phyloP scores from a whole-genome alignment of 2,329 filamentous ascomycete genomes.

The Clathrospora elynae region DNA sequence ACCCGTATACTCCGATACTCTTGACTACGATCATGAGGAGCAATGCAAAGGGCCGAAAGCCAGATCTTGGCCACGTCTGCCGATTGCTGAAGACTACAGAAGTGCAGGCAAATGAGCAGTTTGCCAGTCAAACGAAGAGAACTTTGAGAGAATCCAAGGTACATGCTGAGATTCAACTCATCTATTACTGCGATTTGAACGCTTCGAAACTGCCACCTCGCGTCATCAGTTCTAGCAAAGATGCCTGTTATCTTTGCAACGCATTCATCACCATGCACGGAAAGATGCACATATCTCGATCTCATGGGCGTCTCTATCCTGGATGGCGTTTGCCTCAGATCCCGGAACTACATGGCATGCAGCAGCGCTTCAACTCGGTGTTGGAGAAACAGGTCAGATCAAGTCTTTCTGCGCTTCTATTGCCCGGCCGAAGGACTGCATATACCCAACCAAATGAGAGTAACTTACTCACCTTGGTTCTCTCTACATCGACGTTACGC shows the following conservation, averaged over 20 bases:
- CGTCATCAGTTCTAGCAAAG: slow-evolving; percentile 57
- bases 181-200: slow-evolving; percentile 48
- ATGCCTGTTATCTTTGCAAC: slow-evolving; percentile 59
- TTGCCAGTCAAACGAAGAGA: slow-evolving; percentile 12
- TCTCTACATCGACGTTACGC: too few relatives aligned
- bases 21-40: slow-evolving; percentile 11
- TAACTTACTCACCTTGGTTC: too few relatives aligned
- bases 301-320: slow-evolving; percentile 54
- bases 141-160: slow-evolving; percentile 32
- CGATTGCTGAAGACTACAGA: slow-evolving; percentile 9
- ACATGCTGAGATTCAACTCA: slow-evolving; percentile 59
- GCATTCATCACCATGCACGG: slow-evolving; percentile 53
- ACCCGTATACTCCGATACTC: slow-evolving; percentile 8
- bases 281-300: slow-evolving; percentile 49
- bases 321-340: slow-evolving; percentile 52
- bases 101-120: slow-evolving; percentile 10
- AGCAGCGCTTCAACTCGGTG: slow-evolving; percentile 12
- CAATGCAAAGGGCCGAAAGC: background rate
- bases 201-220: slow-evolving; percentile 41
- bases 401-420: too few relatives aligned
- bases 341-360: slow-evolving; percentile 5
- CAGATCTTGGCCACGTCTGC: slow-evolving; percentile 7
- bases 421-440: too few relatives aligned
- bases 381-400: slow-evolving; percentile 10
- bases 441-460: too few relatives aligned